These are phyloP conservation scores for Boletus pseudo-olivaceus DNA, from an alignment of 768 basidiomycete species.

Conservation along the genomic window DNA sequence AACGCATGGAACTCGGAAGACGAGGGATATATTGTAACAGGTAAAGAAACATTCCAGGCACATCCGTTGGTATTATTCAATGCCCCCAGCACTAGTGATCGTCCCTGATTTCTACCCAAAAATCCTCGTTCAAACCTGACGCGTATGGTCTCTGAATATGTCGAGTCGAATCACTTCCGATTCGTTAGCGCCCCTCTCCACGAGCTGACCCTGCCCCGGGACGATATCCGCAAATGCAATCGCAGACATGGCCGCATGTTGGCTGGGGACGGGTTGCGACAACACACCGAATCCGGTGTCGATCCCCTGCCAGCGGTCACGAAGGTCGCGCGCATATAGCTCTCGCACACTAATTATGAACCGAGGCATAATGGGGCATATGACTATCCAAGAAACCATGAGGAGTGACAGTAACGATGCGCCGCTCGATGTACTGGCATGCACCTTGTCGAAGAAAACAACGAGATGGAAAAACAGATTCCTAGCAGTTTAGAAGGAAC, in stretches of 20 bases:
- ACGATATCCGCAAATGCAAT: neutral
- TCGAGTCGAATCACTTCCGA: neutral
- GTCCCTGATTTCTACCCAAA: too few species aligned
- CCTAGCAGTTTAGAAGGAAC: neutral
- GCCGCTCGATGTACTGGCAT: neutral
- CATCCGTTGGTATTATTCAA: too few species aligned
- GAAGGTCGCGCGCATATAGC: neutral
- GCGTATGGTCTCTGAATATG: neutral
- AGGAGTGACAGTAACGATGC: neutral
- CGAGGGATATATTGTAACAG: too few species aligned
- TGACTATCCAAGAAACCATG: neutral
- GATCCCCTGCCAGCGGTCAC: neutral
- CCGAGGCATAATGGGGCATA: neutral
- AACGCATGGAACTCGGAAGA: too few species aligned
- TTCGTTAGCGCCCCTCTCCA: neutral
- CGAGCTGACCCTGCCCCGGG: neutral
- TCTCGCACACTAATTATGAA: constrained; percentile 11
- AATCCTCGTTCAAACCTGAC: neutral
- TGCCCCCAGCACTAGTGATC: too few species aligned
- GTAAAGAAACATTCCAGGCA: too few species aligned
- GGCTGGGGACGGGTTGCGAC: neutral
- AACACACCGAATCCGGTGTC: constrained; percentile 5
- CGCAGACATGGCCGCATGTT: neutral
- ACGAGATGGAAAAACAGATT: neutral
- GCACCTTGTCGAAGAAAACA: neutral